Evolutionary conservation across 2,329 filamentous ascomycete genomes (phyloP).

Genomic region (Exserohilum turcica): DNA sequence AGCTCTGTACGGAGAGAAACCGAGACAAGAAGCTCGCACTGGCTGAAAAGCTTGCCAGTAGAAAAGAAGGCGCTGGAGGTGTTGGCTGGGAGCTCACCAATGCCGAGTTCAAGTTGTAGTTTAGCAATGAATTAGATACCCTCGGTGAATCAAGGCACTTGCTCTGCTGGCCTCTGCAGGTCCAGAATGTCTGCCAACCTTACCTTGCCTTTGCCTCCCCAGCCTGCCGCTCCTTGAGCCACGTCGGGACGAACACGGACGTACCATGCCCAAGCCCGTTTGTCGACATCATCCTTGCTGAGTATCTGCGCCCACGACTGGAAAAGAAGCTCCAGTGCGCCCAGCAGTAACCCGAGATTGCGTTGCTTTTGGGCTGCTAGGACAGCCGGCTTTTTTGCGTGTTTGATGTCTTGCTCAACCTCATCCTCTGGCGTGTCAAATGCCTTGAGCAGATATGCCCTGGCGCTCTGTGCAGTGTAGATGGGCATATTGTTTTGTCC

Average conservation of each 20-base stretch:
- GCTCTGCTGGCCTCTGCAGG: conserved; percentile 24
- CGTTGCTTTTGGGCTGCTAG: conserved; percentile 67
- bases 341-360: conserved; percentile 72
- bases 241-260: conserved; percentile 76
- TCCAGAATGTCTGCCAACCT: conserved; percentile 65
- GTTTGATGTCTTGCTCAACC: conserved; percentile 26
- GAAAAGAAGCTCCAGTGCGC: conserved; percentile 72
- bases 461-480: conserved; percentile 72
- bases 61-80: conserved; percentile 56
- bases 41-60: conserved; percentile 69
- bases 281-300: conserved; percentile 69
- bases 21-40: conserved; percentile 71
- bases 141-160: not conserved
- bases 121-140: not conserved
- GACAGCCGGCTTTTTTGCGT: conserved; percentile 44
- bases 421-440: conserved; percentile 55
- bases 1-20: conserved; percentile 82
- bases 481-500: conserved; percentile 65
- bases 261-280: conserved; percentile 83
- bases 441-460: conserved; percentile 61
- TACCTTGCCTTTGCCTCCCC: conserved; percentile 79
- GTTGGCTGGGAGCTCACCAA: conserved; percentile 73
- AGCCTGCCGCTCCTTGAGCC: conserved; percentile 73
- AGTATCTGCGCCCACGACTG: conserved; percentile 74
- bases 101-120: conserved; percentile 75